Conservation (phyloP, 352 stramenopile genomes). For the Aphanomyces cochlioides region DNA sequence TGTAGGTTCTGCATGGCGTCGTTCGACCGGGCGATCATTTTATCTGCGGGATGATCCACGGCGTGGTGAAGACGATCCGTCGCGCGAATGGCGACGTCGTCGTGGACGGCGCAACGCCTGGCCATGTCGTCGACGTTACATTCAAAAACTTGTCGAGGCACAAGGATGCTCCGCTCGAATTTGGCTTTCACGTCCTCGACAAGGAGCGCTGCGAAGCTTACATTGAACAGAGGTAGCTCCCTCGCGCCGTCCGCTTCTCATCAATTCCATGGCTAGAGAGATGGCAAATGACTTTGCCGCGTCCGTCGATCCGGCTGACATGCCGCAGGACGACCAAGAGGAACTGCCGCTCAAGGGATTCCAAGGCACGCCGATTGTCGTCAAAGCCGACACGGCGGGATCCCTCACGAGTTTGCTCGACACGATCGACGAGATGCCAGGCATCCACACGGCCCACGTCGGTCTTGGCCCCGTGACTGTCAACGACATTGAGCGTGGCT, state of each 20-base stretch:
- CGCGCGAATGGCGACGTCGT: slow-evolving; percentile 60
- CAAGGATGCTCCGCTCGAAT: slow-evolving; percentile 76
- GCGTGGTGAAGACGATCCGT: slow-evolving; percentile 56
- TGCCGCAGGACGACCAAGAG: slow-evolving; percentile 33
- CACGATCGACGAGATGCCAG: slow-evolving; percentile 58
- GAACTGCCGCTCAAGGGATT: slow-evolving; percentile 23
- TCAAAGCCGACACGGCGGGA: slow-evolving; percentile 71
- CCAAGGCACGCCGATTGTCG: slow-evolving; percentile 53
- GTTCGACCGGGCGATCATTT: slow-evolving; percentile 71
- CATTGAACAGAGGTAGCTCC: slow-evolving; percentile 62
- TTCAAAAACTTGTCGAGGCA: slow-evolving; percentile 81
- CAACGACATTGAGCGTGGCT: slow-evolving; percentile 77
- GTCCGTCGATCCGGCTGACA: slow-evolving; percentile 38
- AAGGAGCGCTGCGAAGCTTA: slow-evolving; percentile 63
- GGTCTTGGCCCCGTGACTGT: slow-evolving; percentile 74
- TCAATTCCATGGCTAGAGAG: slow-evolving; percentile 41
- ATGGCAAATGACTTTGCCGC: slow-evolving; percentile 69
- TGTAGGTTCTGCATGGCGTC: slow-evolving; percentile 51
- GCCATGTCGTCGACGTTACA: slow-evolving; percentile 73
- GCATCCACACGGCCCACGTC: slow-evolving; percentile 64
- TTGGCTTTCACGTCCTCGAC: slow-evolving; percentile 68
- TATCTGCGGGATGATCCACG: slow-evolving; percentile 82
- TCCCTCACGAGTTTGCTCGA: slow-evolving; percentile 83
- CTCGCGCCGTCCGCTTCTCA: slow-evolving; percentile 2
- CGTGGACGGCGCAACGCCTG: slow-evolving; percentile 42